These are phyloP conservation scores for Tolypocladium ophioglossoides DNA, from an alignment of 2,329 filamentous ascomycete species.

Conservation along the genomic window DNA sequence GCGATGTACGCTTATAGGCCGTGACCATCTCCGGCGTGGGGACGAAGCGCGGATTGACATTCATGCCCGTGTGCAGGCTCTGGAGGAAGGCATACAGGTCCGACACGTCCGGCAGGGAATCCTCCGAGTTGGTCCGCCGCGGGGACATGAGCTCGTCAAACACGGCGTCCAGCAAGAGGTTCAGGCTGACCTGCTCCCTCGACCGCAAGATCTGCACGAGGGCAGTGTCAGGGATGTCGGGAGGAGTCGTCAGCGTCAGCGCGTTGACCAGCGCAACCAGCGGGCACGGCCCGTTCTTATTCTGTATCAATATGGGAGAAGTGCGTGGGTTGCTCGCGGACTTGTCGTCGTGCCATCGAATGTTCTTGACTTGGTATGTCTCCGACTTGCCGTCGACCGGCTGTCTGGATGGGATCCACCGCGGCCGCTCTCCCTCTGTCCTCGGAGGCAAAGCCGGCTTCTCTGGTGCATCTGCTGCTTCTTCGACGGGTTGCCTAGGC, in stretches of 20 bases:
- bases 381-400: slow-evolving; percentile 46
- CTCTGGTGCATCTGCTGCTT: slow-evolving; percentile 6
- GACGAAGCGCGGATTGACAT: slow-evolving; percentile 87
- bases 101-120: slow-evolving; percentile 69
- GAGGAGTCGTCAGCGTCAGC: slow-evolving; percentile 70
- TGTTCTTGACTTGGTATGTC: slow-evolving; percentile 87
- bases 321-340: slow-evolving; percentile 51
- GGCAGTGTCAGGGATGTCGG: slow-evolving; percentile 50
- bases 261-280: slow-evolving; percentile 89
- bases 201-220: slow-evolving; percentile 68
- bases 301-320: slow-evolving; percentile 88
- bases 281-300: slow-evolving; percentile 89
- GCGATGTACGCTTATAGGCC: slow-evolving; percentile 39
- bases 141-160: slow-evolving; percentile 88
- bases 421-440: slow-evolving; percentile 14
- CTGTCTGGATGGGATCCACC: slow-evolving; percentile 28
- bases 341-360: slow-evolving; percentile 67
- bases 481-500: slow-evolving; percentile 4
- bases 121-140: slow-evolving; percentile 50
- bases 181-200: slow-evolving; percentile 80
- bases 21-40: slow-evolving; percentile 38
- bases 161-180: slow-evolving; percentile 75
- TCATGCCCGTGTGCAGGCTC: slow-evolving; percentile 91
- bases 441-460: slow-evolving; percentile 29
- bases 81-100: slow-evolving; percentile 84